Percentiles rank a stretch among this genome's conserved stretches.
phyloP scores from a whole-genome alignment of 208 protist genomes.

The Acanthamoeba triangularis region DNA sequence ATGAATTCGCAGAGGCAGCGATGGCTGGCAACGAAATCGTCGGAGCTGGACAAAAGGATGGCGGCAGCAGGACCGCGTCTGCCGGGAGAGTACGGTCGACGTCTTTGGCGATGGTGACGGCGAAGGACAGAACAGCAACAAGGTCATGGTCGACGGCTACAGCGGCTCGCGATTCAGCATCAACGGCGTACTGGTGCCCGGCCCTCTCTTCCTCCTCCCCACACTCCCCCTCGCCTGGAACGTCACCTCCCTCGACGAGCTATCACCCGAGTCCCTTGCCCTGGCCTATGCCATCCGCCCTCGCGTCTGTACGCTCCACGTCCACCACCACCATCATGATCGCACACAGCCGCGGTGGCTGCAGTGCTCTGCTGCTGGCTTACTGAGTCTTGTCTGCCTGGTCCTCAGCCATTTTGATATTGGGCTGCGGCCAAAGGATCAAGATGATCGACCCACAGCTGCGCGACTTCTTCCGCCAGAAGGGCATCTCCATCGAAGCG shows the following conservation, averaged over 20 bases:
- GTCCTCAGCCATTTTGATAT: not conserved
- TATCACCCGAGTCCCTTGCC: conserved; percentile 32
- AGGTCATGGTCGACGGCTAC: conserved; percentile 68
- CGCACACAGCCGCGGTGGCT: too few relatives aligned
- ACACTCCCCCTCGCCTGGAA: conserved; percentile 24
- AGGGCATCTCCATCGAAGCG: conserved; percentile 54
- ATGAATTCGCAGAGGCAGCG: too few relatives aligned
- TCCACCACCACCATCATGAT: not conserved
- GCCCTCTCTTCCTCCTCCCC: conserved; percentile 51
- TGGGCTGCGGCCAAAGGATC: conserved; percentile 40
- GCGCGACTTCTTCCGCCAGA: conserved; percentile 55
- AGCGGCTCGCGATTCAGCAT: not conserved
- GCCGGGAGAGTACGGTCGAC: conserved; percentile 51
- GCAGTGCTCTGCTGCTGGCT: not conserved
- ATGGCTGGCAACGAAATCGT: too few relatives aligned
- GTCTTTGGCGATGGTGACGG: not conserved
- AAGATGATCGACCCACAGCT: conserved; percentile 62
- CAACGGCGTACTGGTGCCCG: conserved; percentile 28
- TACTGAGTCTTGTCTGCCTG: not conserved
- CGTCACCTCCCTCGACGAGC: conserved; percentile 21
- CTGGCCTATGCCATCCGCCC: not conserved
- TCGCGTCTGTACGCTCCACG: conserved; percentile 44
- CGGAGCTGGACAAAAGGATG: too few relatives aligned
- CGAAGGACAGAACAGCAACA: not conserved
- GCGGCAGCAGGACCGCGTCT: not conserved